These are phyloP conservation scores for Exophiala sp. DNA, from an alignment of 2,329 filamentous ascomycete genomes.

Conservation along the genomic window DNA sequence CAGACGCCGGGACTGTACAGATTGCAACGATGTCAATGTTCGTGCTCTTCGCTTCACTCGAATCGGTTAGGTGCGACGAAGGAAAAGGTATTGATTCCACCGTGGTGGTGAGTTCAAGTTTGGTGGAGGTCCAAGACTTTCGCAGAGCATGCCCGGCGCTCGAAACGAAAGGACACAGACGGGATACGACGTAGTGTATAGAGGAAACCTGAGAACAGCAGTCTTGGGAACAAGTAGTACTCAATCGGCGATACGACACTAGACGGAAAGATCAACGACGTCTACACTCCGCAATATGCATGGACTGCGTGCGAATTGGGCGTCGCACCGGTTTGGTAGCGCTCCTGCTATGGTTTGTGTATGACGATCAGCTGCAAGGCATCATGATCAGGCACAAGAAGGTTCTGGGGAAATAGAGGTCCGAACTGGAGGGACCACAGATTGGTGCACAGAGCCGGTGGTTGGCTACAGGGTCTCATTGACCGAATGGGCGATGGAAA, in stretches of 20 bases:
- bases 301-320: background rate
- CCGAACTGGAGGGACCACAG: background rate
- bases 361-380: background rate
- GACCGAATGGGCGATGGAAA: slow-evolving; percentile 6
- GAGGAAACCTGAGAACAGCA: no score
- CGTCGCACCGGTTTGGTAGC: background rate
- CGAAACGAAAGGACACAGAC: no score
- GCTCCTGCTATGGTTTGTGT: background rate
- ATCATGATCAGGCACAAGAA: background rate
- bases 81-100: no score
- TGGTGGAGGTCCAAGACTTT: no score
- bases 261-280: slow-evolving; percentile 20
- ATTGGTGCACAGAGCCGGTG: background rate
- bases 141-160: no score
- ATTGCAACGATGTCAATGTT: no score
- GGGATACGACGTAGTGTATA: no score
- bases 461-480: background rate
- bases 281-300: slow-evolving; percentile 16
- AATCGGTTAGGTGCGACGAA: no score
- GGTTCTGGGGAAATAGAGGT: background rate
- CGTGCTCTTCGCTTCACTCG: no score
- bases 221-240: background rate
- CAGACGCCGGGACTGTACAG: no score
- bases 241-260: background rate
- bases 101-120: no score